Base-by-base conservation (phyloP, 1,284 basidiomycete genomes). In the Phenoliferia sp. region DNA sequence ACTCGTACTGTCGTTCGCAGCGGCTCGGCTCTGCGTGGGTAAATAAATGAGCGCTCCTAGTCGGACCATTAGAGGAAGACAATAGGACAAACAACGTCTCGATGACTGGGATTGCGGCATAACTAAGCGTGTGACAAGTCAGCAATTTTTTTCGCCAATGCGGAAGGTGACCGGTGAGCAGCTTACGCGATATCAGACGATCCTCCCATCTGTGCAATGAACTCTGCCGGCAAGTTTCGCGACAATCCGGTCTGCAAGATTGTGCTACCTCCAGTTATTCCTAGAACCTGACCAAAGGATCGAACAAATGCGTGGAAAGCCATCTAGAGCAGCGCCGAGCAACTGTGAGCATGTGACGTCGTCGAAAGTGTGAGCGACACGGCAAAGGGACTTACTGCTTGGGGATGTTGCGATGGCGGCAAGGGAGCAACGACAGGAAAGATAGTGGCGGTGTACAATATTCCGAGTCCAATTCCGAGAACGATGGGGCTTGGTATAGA, bases 351-450 rank as follows among this genome's bases (percentile, higher is more conserved):
- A 5, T 52, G 22, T 19, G 17, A 52, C 39, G 22, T 44, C n/a
- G n/a, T n/a, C n/a, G n/a, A n/a, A n/a, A n/a, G n/a, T n/a, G n/a
- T n/a, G n/a, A n/a, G n/a, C n/a, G n/a, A n/a, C n/a, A n/a, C n/a
- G n/a, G n/a, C n/a, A n/a, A n/a, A n/a, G n/a, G n/a, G n/a, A 52
- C 48, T 7, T 26, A 52, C 48, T 19, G 71, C 71, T 3, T 64
- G 63, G 19, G 71, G 69, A 36, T 72, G 71, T 19, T 68, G 64
- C 1, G 58, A 19, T 0, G 67, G 61, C 48, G 50, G 44, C n/a
- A 72, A n/a, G 0, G 69, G 69, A 10, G 71, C 69, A 39, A 70
- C 64, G 19, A 69, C 61, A 17, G 81, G 76, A 70, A 81, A 81
- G 34, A 64, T 75, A 0, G 72, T 68, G 0, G 58, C 55, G 5